Percentiles rank a stretch among this genome's conserved stretches.
These are phyloP conservation scores for Pichia sp. DNA, from an alignment of 1,139 yeast genomes.

Conservation along the genomic window DNA sequence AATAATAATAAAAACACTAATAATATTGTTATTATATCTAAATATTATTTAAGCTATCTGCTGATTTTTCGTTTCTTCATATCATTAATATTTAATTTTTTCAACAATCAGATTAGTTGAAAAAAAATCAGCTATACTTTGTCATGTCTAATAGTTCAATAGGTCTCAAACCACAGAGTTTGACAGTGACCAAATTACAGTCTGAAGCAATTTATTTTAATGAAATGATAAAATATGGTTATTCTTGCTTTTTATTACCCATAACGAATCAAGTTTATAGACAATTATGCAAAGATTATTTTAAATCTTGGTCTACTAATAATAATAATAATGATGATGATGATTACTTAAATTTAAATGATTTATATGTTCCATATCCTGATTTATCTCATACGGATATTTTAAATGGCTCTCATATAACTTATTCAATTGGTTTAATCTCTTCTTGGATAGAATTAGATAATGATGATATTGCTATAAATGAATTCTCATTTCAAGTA, in stretches of 20 bases:
- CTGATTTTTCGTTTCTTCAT: too few relatives aligned
- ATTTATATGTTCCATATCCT: slow-evolving; percentile 34
- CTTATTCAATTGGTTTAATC: slow-evolving; percentile 43
- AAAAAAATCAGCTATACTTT: neutral
- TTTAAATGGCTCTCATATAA: slow-evolving; percentile 32
- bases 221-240: neutral
- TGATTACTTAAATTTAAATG: too few relatives aligned
- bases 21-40: too few relatives aligned
- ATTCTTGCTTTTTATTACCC: slow-evolving; percentile 31
- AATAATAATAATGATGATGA: too few relatives aligned
- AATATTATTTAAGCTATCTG: too few relatives aligned
- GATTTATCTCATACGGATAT: slow-evolving; percentile 35
- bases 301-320: slow-evolving; percentile 24
- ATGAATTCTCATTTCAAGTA: slow-evolving; percentile 49
- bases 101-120: too few relatives aligned
- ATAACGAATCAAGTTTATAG: slow-evolving; percentile 39
- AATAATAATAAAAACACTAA: too few relatives aligned
- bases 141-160: neutral
- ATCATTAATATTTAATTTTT: too few relatives aligned
- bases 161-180: slow-evolving; percentile 7
- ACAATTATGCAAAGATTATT: slow-evolving; percentile 33
- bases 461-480: slow-evolving; percentile 39
- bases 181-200: neutral
- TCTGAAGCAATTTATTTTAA: neutral
- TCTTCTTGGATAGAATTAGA: slow-evolving; percentile 65